Conservation (phyloP, 2,329 filamentous ascomycete species). For the Clarireedia paspali region DNA sequence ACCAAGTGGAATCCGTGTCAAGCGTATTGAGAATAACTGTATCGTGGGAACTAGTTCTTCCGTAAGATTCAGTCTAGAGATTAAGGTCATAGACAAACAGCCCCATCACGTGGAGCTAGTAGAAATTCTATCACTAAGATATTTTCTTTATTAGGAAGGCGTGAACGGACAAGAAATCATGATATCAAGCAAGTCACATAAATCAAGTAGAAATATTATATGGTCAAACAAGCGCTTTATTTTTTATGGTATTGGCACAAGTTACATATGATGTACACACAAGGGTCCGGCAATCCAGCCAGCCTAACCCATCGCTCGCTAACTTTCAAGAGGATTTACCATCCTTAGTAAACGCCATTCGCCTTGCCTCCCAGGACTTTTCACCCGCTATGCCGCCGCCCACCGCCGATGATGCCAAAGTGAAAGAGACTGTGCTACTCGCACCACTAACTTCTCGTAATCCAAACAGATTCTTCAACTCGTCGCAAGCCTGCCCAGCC, state of each 20-base stretch:
- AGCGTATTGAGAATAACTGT: too few relatives aligned
- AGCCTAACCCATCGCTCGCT: neutral
- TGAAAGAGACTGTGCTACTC: conserved; percentile 8
- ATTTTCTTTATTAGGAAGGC: too few relatives aligned
- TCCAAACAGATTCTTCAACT: conserved; percentile 25
- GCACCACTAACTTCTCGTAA: conserved; percentile 10
- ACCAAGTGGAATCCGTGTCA: too few relatives aligned
- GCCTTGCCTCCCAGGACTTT: conserved; percentile 25
- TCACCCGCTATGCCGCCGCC: conserved; percentile 12
- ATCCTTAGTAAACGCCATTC: conserved; percentile 20
- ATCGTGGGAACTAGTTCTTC: too few relatives aligned
- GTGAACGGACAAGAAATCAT: too few relatives aligned
- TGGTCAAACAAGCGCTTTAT: neutral
- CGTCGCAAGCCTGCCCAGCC: conserved; percentile 21
- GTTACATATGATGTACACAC: neutral
- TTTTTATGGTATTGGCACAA: neutral
- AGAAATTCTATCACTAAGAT: too few relatives aligned
- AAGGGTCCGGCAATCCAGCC: neutral
- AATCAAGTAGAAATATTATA: too few relatives aligned
- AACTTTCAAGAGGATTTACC: conserved; percentile 5
- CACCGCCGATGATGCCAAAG: conserved; percentile 10
- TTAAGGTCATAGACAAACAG: too few relatives aligned
- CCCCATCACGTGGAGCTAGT: too few relatives aligned
- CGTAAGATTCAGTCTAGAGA: too few relatives aligned
- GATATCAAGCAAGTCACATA: too few relatives aligned